Evolutionary conservation across 192 early-diverging fungal species (phyloP).

Genomic region (Hyaloraphidium curvatum): DNA sequence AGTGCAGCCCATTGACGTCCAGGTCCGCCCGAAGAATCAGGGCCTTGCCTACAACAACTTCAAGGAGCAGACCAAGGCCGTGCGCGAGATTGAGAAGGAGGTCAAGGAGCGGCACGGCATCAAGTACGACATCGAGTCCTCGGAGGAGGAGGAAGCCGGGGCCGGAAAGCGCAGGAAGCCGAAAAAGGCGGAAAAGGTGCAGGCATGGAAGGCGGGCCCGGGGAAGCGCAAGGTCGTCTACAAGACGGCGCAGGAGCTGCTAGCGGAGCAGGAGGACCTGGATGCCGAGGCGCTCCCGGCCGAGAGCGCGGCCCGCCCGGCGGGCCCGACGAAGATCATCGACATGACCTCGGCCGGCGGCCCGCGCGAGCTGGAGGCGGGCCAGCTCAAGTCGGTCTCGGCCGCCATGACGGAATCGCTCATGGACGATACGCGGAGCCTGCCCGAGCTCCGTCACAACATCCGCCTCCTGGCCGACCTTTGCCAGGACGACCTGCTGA

Average conservation of each 20-base stretch:
- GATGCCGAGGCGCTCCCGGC: conserved; percentile 2
- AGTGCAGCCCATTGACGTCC: conserved; percentile 76
- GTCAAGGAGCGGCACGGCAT: neutral
- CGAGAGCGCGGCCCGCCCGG: conserved; percentile 1
- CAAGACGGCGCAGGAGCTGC: conserved; percentile 56
- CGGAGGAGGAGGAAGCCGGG: conserved; percentile 8
- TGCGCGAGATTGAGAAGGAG: conserved; percentile 26
- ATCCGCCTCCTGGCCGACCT: conserved; percentile 52
- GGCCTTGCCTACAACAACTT: conserved; percentile 70
- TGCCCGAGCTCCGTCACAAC: conserved; percentile 65
- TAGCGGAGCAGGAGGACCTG: conserved; percentile 27
- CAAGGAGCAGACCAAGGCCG: conserved; percentile 50
- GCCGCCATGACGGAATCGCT: conserved; percentile 21
- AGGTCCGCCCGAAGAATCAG: conserved; percentile 52
- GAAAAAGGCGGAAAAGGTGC: conserved; percentile 10
- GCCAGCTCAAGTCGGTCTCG: conserved; percentile 16
- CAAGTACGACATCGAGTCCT: neutral
- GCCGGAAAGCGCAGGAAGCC: conserved; percentile 9
- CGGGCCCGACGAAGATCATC: conserved; percentile 44
- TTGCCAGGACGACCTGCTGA: conserved; percentile 42
- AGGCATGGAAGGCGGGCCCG: conserved; percentile 23
- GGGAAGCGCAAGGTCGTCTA: conserved; percentile 30
- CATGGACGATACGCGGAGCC: conserved; percentile 27
- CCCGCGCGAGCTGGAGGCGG: too few species aligned
- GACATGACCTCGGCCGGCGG: conserved; percentile 88